Percentiles rank a stretch among this genome's conserved stretches.
phyloP scores from a whole-genome alignment of 75 land plant species.

The Pinus taeda region DNA sequence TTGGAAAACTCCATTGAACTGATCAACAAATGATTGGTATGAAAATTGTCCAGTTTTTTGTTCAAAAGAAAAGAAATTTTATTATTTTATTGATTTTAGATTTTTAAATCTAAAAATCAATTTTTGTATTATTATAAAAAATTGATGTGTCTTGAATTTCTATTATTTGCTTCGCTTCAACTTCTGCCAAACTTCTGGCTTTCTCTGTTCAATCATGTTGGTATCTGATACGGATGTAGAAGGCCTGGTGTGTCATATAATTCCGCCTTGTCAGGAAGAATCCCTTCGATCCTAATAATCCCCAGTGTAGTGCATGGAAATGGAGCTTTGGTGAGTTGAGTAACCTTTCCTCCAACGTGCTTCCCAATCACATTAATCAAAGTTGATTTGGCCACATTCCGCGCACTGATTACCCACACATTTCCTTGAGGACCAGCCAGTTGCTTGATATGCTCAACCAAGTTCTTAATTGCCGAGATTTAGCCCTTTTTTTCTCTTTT shows the following conservation, averaged over 20 bases:
- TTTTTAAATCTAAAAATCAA: too few relatives aligned
- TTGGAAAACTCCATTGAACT: too few relatives aligned
- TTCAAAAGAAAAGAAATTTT: too few relatives aligned
- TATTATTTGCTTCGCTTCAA: too few relatives aligned
- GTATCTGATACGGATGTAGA: constrained; percentile 80
- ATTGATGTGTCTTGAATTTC: too few relatives aligned
- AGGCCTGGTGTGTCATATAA: constrained; percentile 93
- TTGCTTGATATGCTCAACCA: constrained; percentile 55
- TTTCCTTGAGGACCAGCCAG: constrained; percentile 77
- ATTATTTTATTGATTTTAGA: too few relatives aligned
- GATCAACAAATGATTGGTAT: too few relatives aligned
- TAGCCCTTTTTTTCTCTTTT: too few relatives aligned
- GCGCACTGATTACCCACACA: constrained; percentile 94
- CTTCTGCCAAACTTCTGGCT: constrained; percentile 45
- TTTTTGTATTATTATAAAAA: too few relatives aligned
- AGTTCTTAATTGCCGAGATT: constrained; percentile 22
- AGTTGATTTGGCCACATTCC: constrained; percentile 96
- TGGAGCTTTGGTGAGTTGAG: constrained; percentile 83
- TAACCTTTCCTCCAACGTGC: constrained; percentile 36
- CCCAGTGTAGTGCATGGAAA: constrained; percentile 95
- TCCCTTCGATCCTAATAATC: constrained; percentile 71
- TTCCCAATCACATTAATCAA: constrained; percentile 82
- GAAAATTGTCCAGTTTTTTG: too few relatives aligned
- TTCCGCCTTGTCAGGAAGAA: constrained; percentile 62
- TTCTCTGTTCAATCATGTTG: constrained; percentile 72